These are phyloP conservation scores for Mytilinidion resinicola DNA, from an alignment of 495 filamentous ascomycete genomes.

Conservation along the genomic window DNA sequence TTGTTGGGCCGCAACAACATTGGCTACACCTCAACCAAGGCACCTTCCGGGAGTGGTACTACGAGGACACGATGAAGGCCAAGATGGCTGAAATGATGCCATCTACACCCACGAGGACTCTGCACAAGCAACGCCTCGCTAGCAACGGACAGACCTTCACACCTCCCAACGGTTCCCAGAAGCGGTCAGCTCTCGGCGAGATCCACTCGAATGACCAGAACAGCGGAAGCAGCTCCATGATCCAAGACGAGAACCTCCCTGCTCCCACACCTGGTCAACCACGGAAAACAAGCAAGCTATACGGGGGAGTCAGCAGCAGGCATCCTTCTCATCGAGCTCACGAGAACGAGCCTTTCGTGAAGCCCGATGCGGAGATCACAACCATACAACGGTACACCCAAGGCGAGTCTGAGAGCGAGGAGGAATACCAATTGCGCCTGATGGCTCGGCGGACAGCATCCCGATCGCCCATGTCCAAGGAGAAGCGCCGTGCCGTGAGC, in stretches of 20 bases:
- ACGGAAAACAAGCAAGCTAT: slow-evolving; percentile 70
- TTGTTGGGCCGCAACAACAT: slow-evolving; percentile 98
- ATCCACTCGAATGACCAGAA: slow-evolving; percentile 67
- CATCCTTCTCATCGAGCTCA: slow-evolving; percentile 33
- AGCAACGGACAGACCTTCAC: slow-evolving; percentile 66
- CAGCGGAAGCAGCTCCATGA: slow-evolving; percentile 41
- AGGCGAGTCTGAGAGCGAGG: slow-evolving; percentile 61
- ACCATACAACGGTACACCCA: slow-evolving; percentile 47
- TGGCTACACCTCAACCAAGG: slow-evolving; percentile 98
- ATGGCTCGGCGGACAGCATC: slow-evolving; percentile 47
- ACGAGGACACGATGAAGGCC: slow-evolving; percentile 75
- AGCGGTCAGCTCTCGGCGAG: slow-evolving; percentile 80
- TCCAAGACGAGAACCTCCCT: slow-evolving; percentile 72
- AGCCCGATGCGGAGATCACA: slow-evolving; percentile 42
- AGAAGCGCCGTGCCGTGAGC: slow-evolving; percentile 49
- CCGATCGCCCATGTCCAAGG: slow-evolving; percentile 42
- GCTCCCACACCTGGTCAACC: slow-evolving; percentile 95
- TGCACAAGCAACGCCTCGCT: slow-evolving; percentile 44
- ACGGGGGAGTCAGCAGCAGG: slow-evolving; percentile 36
- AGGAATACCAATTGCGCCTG: slow-evolving; percentile 69
- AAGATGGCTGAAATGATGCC: slow-evolving; percentile 59
- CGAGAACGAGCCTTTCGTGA: slow-evolving; percentile 38
- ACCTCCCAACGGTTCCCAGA: slow-evolving; percentile 72
- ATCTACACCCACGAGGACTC: slow-evolving; percentile 70
- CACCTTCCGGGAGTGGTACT: slow-evolving; percentile 96